Evolutionary conservation across 768 basidiomycete species (phyloP).

Genomic region (Hemileccinum rubropunctum): DNA sequence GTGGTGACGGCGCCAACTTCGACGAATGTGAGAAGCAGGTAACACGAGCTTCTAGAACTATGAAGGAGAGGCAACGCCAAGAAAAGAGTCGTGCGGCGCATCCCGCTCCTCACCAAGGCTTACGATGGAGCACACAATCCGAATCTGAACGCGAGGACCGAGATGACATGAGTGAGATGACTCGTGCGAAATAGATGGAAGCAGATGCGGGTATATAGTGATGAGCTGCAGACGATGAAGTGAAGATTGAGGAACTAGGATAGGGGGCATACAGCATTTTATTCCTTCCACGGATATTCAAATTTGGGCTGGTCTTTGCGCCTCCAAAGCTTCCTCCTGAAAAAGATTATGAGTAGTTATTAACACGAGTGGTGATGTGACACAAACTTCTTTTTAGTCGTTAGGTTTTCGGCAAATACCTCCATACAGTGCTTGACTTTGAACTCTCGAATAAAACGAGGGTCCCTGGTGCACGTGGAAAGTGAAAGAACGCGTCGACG

Average conservation of each 20-base stretch:
- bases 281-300: conserved; percentile 86
- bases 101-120: no score
- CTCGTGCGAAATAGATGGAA: no score
- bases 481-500: neutral
- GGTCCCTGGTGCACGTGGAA: conserved; percentile 61
- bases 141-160: no score
- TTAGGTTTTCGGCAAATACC: conserved; percentile 78
- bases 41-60: no score
- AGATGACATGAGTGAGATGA: no score
- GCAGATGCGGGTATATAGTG: neutral
- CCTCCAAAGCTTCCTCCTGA: conserved; percentile 88
- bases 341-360: conserved; percentile 6
- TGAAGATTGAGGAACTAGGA: neutral
- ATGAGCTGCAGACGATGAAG: no score
- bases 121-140: no score
- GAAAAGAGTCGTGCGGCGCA: no score
- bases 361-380: neutral
- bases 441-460: conserved; percentile 92
- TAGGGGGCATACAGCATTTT: conserved; percentile 16
- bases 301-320: conserved; percentile 85
- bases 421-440: conserved; percentile 82
- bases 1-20: no score
- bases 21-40: no score
- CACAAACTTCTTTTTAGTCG: conserved; percentile 88
- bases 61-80: no score